Base-by-base conservation (phyloP, 1,139 yeast species). In the Scheffersomyces insectosa region DNA sequence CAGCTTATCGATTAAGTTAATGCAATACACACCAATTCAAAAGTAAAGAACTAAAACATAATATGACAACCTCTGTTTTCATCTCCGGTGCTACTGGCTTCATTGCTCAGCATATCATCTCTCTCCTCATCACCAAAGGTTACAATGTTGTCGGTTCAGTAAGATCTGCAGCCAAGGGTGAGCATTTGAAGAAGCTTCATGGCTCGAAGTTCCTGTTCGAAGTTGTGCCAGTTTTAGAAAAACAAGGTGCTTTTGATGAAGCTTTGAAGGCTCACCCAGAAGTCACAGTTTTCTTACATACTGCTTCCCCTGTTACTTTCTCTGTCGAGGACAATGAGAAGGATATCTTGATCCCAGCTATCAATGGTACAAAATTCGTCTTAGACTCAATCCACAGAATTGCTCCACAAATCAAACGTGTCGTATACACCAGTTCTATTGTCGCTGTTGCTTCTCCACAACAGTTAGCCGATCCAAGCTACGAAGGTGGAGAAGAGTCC, bases 41-140 rank as follows among this genome's bases (percentile, higher is more conserved):
- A 15, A 6, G 4, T 1, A 31, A 11, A 11, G 9, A 10, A 3
- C n/a, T 5, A 31, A 13, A 14, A 31, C 13, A 5, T 13, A 3
- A 53, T 65, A 43, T 43, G 43, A 15, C 43, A 10, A 32, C 42
- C 16, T 46, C 40, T 7, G 65, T 65, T 16, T 63, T 66, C 39
- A 65, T 69, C 13, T 59, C 72, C 9, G 73, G 74, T 15, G 73
- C 69, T 16, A 57, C 67, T 25, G 72, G 73, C 3, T 67, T 58
- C 43, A 60, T 68, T 42, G 73, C 72, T 12, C 59, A 57, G 37
- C 62, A 64, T 40, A 51, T 63, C 11, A 53, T 47, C 20, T 15
- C 34, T 7, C 34, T 31, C 20, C 23, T 31, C n/a, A 15, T 31
- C 34, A 14, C 34, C 34, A 31, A 31, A 20, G 55, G 58, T 14